A percentile compares a stretch with the other conserved stretches of the same genome.
Evolutionary conservation across 2,329 filamentous ascomycete species (phyloP).

Genomic region (Parafenestella ontariensis): DNA sequence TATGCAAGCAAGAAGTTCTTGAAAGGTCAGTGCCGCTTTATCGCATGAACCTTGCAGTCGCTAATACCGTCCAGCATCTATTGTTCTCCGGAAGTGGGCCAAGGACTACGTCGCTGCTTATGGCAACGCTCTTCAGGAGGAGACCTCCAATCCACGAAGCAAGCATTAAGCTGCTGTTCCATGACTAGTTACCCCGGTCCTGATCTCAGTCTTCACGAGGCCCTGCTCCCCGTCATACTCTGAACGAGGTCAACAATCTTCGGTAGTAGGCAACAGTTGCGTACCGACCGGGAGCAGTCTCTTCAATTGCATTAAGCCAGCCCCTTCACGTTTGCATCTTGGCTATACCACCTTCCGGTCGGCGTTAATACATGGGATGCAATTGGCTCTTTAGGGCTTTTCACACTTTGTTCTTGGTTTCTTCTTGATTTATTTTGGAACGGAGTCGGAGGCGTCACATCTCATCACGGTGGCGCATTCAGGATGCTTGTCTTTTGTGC

Average conservation of each 20-base stretch:
- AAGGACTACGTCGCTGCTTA: slow-evolving; percentile 67
- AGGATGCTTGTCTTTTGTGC: slow-evolving; percentile 23
- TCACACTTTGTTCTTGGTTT: slow-evolving; percentile 20
- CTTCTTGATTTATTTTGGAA: slow-evolving; percentile 34
- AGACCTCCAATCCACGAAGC: slow-evolving; percentile 32
- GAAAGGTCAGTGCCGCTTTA: slow-evolving; percentile 72
- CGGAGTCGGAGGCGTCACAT: slow-evolving; percentile 37
- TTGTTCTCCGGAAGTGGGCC: slow-evolving; percentile 90
- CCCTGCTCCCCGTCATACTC: slow-evolving; percentile 9
- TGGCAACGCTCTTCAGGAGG: slow-evolving; percentile 40
- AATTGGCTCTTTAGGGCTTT: slow-evolving; percentile 33
- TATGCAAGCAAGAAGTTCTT: slow-evolving; percentile 99
- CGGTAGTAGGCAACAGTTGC: neutral
- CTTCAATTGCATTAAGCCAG: slow-evolving; percentile 28
- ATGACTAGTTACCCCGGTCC: slow-evolving; percentile 25
- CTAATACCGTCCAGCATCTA: slow-evolving; percentile 70
- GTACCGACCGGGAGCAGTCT: slow-evolving; percentile 10
- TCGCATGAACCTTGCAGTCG: neutral
- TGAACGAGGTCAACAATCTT: slow-evolving; percentile 3
- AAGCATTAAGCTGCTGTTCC: slow-evolving; percentile 27
- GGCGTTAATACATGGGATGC: slow-evolving; percentile 46
- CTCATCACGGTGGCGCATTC: slow-evolving; percentile 32
- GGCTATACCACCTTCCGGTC: slow-evolving; percentile 37
- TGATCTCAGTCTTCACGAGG: slow-evolving; percentile 15
- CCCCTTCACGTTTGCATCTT: slow-evolving; percentile 47